These are phyloP conservation scores for Pyrrhoderma noxium DNA, from an alignment of 1,284 basidiomycete genomes.

Conservation along the genomic window DNA sequence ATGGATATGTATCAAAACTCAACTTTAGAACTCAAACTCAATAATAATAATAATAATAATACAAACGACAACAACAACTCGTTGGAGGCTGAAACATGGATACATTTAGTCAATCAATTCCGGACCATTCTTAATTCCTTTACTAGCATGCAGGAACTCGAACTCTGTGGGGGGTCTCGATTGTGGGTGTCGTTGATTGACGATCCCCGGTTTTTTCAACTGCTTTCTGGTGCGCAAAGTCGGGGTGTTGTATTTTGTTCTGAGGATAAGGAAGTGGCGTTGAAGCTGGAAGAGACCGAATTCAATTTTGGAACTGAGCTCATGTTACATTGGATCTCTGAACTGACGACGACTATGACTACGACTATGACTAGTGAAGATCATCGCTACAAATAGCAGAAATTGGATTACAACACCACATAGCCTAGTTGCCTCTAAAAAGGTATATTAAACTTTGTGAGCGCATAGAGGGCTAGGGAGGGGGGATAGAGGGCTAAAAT, in stretches of 20 bases:
- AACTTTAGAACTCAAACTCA: neutral
- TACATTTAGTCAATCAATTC: neutral
- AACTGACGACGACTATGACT: neutral
- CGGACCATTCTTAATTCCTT: neutral
- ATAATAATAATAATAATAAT: too few species aligned
- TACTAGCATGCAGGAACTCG: neutral
- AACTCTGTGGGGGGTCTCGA: neutral
- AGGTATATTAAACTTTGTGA: too few species aligned
- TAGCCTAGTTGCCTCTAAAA: too few species aligned
- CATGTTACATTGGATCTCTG: neutral
- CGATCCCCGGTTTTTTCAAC: neutral
- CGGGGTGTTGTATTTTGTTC: neutral
- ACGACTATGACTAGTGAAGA: too few species aligned
- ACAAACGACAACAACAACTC: neutral
- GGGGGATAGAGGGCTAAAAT: too few species aligned
- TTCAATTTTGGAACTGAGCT: neutral
- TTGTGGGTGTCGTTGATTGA: neutral
- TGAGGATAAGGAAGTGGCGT: slow-evolving; percentile 1
- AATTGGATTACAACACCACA: too few species aligned
- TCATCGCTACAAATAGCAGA: too few species aligned
- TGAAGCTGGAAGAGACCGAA: neutral
- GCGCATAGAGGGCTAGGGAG: too few species aligned
- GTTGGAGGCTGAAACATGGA: neutral
- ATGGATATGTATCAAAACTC: neutral
- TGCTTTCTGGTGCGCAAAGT: neutral